Evolutionary conservation across 2,329 filamentous ascomycete species (phyloP).

Genomic region (Exophiala alcalophila): DNA sequence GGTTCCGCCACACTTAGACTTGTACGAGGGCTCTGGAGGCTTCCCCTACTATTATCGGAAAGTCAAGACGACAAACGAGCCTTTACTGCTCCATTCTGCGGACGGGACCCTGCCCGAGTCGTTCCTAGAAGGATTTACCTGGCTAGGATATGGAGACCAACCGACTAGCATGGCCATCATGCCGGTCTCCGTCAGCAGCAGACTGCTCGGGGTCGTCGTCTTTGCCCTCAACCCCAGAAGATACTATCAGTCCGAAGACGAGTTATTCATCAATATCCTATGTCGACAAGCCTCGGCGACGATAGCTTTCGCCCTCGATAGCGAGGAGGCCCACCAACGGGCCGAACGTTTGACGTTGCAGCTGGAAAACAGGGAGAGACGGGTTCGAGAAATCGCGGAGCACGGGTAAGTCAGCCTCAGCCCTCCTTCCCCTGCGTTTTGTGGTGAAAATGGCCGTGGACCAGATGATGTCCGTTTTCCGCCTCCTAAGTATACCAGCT

Average conservation of each 20-base stretch:
- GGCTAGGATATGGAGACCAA: slow-evolving; percentile 19
- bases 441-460: background rate
- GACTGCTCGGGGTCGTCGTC: slow-evolving; percentile 21
- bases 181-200: slow-evolving; percentile 22
- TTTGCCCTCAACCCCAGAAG: slow-evolving; percentile 26
- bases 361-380: slow-evolving; percentile 19
- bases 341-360: slow-evolving; percentile 20
- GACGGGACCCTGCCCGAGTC: slow-evolving; percentile 17
- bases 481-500: too few relatives aligned
- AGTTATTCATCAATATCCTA: slow-evolving; percentile 20
- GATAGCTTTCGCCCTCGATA: slow-evolving; percentile 18
- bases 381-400: slow-evolving; percentile 23
- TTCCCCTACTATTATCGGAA: slow-evolving; percentile 35
- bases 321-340: slow-evolving; percentile 20
- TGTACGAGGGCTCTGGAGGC: slow-evolving; percentile 36
- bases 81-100: slow-evolving; percentile 17
- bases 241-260: slow-evolving; percentile 17
- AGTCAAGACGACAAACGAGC: slow-evolving; percentile 14
- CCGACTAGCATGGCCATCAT: slow-evolving; percentile 18
- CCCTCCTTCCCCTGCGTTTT: background rate
- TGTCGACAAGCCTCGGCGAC: slow-evolving; percentile 20
- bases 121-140: slow-evolving; percentile 22
- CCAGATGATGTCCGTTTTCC: too few relatives aligned
- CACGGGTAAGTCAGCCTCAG: slow-evolving; percentile 22
- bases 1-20: slow-evolving; percentile 30